Evolutionary conservation across 768 basidiomycete genomes (phyloP), one percentile per base, ranked within the genome.

Genomic region (Boletus tomentosulus): DNA sequence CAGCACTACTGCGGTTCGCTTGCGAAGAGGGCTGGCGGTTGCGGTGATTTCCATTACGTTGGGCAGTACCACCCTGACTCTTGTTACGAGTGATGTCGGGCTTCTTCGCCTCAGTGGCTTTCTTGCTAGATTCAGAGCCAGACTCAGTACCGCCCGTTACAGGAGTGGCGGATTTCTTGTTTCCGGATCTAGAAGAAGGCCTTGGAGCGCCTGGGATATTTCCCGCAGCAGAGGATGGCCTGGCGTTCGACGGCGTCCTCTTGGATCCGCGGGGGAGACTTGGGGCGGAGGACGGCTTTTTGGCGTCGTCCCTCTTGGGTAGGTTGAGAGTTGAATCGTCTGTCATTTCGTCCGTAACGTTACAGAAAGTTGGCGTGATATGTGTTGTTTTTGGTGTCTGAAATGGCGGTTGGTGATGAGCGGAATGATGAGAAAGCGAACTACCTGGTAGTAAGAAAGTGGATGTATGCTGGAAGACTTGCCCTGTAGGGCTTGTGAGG

Each of bases 401-500:
- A 44, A 42, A 38, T 33, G 33, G 57, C 25, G 48, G 60, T 64
- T 61, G 54, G 60, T 60, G 61, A 51, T 50, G 50, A 60, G 42
- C 56, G 53, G 15, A 42, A 48, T 37, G 31, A 16, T 42, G 51
- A 19, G 16, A 31, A 53, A 54, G 49, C 42, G 45, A 69, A 68
- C 42, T 41, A 83, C 82, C 76, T 77, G 71, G 63, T 72, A 62
- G 74, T 74, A 78, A 73, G 74, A 69, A 71, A 62, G 69, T 71
- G 62, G 56, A 35, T 62, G 50, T 66, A 62, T 61, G 68, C 73
- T 79, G 77, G 74, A 78, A 72, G 84, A 82, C 81, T 87, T 89
- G 87, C 89, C 89, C 87, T 87, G 89, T 79, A 76, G 89, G 89
- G 89, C 89, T 76, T 84, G 87, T 90, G 88, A 78, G 84, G 73